Evolutionary conservation across 441 rosid genomes (phyloP), one percentile per base, ranked within the genome.

Genomic region (Pelargonium cotyledonis): DNA sequence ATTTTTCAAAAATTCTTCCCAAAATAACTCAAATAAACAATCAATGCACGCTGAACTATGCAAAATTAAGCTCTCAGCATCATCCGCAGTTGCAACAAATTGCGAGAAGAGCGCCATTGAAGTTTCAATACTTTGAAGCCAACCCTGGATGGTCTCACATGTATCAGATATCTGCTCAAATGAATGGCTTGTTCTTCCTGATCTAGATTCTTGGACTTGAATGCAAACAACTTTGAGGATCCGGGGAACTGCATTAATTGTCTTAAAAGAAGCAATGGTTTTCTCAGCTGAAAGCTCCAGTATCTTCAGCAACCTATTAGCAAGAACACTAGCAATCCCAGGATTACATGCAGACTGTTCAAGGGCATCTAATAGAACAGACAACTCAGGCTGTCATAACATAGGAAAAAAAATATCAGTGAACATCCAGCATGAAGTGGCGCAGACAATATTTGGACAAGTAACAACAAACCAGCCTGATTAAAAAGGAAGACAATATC

Each of bases 1-100:
- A 69, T 79, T 81, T 77, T 96, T 89, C 81, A 88, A 79, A 61
- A 84, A 65, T 77, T 85, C 93, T 78, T 88, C 97, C 99, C 99
- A 92, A 78, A 95, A 95, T 71, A 95, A 85, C 75, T 88, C 94
- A 84, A 95, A 95, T 66, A 95, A 83, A 78, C 83, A 90, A 77
- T 95, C 97, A 70, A 92, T 80, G 44, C 92, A 87, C 38, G 78
- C 77, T 8, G 80, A 73, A 75, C 86, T 86, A 74, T 70, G 82
- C 86, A 92, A 84, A 78, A 92, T 81, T 74, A 79, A 79, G 79
- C 69, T 69, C 76, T 76, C 85, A 53, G 91, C 96, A 71, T 87
- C 92, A 80, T 86, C 87, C 62, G 87, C 80, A 31, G 77, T 64
- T 4, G 83, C 83, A 58, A 86, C 80, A 85, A 89, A 92, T 76